Base-by-base conservation (phyloP, 2,329 filamentous ascomycete genomes). In the Monosporascus sp. region DNA sequence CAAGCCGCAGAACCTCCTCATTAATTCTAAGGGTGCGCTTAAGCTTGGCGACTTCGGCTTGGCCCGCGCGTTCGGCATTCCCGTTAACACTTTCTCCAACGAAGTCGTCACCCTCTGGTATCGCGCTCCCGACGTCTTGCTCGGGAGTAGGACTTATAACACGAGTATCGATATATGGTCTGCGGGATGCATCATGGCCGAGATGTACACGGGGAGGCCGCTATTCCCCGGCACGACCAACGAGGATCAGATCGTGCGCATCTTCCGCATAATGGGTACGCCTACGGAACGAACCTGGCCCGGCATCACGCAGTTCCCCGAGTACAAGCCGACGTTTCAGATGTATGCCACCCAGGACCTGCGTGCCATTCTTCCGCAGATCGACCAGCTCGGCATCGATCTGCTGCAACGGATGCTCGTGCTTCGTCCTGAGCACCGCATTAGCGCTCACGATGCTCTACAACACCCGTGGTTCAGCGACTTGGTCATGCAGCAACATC, bases 101-200 rank as follows among this genome's bases (percentile, higher is more conserved):
- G 93, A 97, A 73, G 93, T 97, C 54, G 93, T 97, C 44, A 97
- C 94, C 0, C 79, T 97, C 18, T 97, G 93, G 93, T 99, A 99
- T 71, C 89, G 94, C 44, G 94, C 94, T 1, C 94, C 94, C 0
- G 94, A 99, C 65, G 94, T 99, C 47, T 81, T 99, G 50, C 82
- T 99, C 46, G 94, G 94, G 50, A 94, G 89, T 65, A 80, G 94
- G 60, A 97, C 94, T 22, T 99, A 99, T 77, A 99, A 96, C 74
- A 99, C 94, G n/a, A 96, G 90, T 74, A 97, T 99, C 70, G 94
- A 99, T 67, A 97, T 99, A 69, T 99, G 94, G 94, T 96, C 90
- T 7, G 94, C 94, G 7, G 94, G 94, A 53, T 99, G 94, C 72
- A 99, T 99, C 77, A 97, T 99, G 94, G 94, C 94, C 9, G 94